Percentiles rank a stretch among this genome's conserved stretches.
Conservation (phyloP, 192 early-diverging fungal species). For the Entomortierella chlamydospora region DNA sequence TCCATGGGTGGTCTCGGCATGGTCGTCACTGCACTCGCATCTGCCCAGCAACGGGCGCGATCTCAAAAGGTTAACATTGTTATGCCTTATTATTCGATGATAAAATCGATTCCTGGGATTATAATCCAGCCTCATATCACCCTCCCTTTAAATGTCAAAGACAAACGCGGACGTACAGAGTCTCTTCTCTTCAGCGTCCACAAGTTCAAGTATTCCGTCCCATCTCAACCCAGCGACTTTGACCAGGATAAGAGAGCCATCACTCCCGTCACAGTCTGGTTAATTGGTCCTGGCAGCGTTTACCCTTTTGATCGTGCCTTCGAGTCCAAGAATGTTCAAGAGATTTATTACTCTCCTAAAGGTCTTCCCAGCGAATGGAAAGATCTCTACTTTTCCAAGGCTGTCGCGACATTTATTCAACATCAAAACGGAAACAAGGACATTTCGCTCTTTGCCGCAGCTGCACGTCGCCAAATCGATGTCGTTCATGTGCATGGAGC, state of each 20-base stretch:
- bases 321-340: constrained; percentile 29
- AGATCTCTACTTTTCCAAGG: constrained; percentile 69
- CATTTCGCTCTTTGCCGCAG: constrained; percentile 60
- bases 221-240: constrained; percentile 31
- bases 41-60: constrained; percentile 55
- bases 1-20: constrained; percentile 67
- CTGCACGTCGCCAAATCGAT: constrained; percentile 51
- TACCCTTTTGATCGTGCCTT: constrained; percentile 62
- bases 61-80: constrained; percentile 58
- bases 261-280: constrained; percentile 53
- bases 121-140: constrained; percentile 25
- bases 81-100: constrained; percentile 63
- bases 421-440: constrained; percentile 57
- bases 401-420: constrained; percentile 59
- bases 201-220: constrained; percentile 43
- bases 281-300: constrained; percentile 61
- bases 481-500: constrained; percentile 69
- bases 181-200: constrained; percentile 51
- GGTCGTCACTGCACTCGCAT: constrained; percentile 61
- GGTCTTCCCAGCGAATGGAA: constrained; percentile 68
- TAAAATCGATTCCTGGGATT: constrained; percentile 37
- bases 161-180: constrained; percentile 42
- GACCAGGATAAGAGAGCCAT: constrained; percentile 17
- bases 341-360: constrained; percentile 62
- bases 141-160: constrained; percentile 52